Evolutionary conservation across 2,329 filamentous ascomycete genomes (phyloP).

Genomic region (Botrytis elliptica): DNA sequence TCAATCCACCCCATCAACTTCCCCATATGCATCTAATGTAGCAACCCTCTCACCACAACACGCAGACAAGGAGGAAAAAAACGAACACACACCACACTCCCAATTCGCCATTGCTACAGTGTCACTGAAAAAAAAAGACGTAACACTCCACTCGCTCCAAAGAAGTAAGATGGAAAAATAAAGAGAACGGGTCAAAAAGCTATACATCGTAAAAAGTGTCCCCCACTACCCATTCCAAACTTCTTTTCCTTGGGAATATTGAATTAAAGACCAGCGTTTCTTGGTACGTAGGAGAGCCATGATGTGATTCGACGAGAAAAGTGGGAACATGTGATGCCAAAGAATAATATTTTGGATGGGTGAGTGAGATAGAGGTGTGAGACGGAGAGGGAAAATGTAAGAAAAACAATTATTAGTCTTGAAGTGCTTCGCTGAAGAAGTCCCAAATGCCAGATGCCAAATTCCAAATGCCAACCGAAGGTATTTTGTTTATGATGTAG

Average conservation of each 20-base stretch:
- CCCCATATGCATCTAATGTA: constrained; percentile 6
- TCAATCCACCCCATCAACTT: background rate
- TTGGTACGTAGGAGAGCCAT: constrained; percentile 30
- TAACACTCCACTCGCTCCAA: constrained; percentile 13
- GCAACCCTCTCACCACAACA: background rate
- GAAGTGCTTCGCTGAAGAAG: constrained; percentile 26
- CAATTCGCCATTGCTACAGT: constrained; percentile 36
- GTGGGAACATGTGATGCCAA: constrained; percentile 28
- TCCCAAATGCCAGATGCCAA: constrained; percentile 29
- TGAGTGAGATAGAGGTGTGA: background rate
- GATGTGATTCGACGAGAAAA: constrained; percentile 24
- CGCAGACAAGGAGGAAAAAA: constrained; percentile 3
- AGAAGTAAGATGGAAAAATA: constrained; percentile 20
- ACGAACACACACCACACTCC: constrained; percentile 26
- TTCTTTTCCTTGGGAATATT: constrained; percentile 18
- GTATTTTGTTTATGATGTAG: constrained; percentile 25
- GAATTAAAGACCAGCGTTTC: constrained; percentile 31
- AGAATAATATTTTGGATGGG: constrained; percentile 4
- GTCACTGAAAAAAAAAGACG: constrained; percentile 9
- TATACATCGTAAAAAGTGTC: constrained; percentile 33
- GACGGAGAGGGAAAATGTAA: constrained; percentile 23
- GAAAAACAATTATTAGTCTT: constrained; percentile 37
- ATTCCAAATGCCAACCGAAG: constrained; percentile 26
- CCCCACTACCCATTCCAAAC: constrained; percentile 21
- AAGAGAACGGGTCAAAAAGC: constrained; percentile 31